phyloP scores from a whole-genome alignment of 768 basidiomycete genomes.

The Mycena belliarum region DNA sequence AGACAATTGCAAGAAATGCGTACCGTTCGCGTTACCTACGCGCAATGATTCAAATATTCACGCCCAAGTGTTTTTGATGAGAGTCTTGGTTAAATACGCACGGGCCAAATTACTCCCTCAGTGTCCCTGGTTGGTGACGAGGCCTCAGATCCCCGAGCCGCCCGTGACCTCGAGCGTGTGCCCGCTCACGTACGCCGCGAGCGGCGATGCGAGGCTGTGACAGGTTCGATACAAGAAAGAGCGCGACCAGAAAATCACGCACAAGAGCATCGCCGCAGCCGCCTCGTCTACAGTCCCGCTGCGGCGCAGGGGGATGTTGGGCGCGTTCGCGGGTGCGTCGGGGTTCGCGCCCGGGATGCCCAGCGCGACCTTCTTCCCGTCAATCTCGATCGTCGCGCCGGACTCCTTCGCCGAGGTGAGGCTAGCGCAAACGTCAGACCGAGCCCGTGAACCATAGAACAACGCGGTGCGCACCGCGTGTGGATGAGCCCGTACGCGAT shows the following conservation, averaged over 20 bases:
- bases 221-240: background rate
- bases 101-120: no score
- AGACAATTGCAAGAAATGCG: no score
- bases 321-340: slow-evolving; percentile 34
- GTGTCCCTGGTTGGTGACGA: no score
- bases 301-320: slow-evolving; percentile 62
- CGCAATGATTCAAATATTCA: no score
- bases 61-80: no score
- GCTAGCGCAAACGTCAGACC: slow-evolving; percentile 32
- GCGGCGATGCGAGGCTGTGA: slow-evolving; percentile 69
- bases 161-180: slow-evolving; percentile 87
- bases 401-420: slow-evolving; percentile 80
- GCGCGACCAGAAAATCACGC: slow-evolving; percentile 31
- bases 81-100: no score
- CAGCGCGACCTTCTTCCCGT: slow-evolving; percentile 81
- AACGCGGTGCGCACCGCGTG: slow-evolving; percentile 53
- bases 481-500: slow-evolving; percentile 78
- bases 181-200: slow-evolving; percentile 79
- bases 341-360: slow-evolving; percentile 67
- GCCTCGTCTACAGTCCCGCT: slow-evolving; percentile 76
- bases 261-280: slow-evolving; percentile 76
- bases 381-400: slow-evolving; percentile 74
- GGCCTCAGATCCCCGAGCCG: slow-evolving; percentile 65
- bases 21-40: no score
- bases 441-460: background rate